Percentiles rank a stretch among this genome's conserved stretches.
phyloP scores from a whole-genome alignment of 1,139 yeast species.

The Hyphopichia wangnamkhiaoensis region DNA sequence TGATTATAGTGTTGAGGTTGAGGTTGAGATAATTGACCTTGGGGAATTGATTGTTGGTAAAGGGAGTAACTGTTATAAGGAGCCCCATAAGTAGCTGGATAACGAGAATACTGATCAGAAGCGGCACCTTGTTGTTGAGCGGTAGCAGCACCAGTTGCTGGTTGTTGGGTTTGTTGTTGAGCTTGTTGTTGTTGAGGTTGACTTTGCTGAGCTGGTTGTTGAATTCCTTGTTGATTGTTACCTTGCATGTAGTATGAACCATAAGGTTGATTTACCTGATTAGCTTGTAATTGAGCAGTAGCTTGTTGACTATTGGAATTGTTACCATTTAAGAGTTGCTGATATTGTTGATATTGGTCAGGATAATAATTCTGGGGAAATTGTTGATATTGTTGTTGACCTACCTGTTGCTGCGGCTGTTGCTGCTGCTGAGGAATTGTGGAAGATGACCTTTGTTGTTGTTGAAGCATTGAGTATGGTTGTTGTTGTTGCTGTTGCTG shows the following conservation, averaged over 20 bases:
- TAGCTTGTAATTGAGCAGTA: conserved; percentile 4
- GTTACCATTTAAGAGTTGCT: conserved; percentile 4
- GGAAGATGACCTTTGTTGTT: conserved; percentile 4
- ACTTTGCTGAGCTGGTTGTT: background rate
- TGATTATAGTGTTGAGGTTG: conserved; percentile 17
- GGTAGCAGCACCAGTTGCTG: background rate
- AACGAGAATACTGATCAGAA: conserved; percentile 1
- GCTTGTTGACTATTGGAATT: background rate
- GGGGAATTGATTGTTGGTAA: conserved; percentile 15
- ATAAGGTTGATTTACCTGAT: conserved; percentile 5
- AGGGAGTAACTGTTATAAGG: conserved; percentile 10
- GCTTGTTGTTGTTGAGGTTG: conserved; percentile 2
- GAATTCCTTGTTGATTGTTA: conserved; percentile 1
- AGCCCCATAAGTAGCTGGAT: conserved; percentile 3
- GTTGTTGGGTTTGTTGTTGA: conserved; percentile 1
- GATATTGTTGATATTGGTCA: conserved; percentile 5
- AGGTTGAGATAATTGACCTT: conserved; percentile 16
- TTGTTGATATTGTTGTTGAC: conserved; percentile 11
- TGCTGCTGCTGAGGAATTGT: conserved; percentile 4
- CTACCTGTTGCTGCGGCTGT: conserved; percentile 5
- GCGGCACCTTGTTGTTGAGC: background rate
- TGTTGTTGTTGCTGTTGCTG: conserved; percentile 1
- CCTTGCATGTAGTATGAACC: conserved; percentile 4
- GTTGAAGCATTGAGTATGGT: conserved; percentile 1
- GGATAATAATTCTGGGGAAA: conserved; percentile 10